Conservation (phyloP, 83 land plant genomes). For the Isoetes engelmannii region DNA sequence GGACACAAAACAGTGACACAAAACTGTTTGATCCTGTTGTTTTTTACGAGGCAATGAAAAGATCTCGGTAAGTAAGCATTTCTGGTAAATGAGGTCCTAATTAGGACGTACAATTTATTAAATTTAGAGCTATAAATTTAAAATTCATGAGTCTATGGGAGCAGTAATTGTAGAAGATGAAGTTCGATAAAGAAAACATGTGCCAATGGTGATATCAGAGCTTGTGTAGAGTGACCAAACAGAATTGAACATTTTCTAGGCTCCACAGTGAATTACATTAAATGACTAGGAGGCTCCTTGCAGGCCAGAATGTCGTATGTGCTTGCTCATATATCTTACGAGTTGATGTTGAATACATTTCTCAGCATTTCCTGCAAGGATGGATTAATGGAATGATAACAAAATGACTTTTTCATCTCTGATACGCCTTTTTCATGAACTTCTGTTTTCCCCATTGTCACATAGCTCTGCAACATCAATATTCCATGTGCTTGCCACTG, state of each 20-base stretch:
- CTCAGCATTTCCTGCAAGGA: too few relatives aligned
- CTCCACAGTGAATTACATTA: too few relatives aligned
- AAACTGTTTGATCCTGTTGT: constrained; percentile 26
- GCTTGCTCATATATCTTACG: too few relatives aligned
- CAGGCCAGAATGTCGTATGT: too few relatives aligned
- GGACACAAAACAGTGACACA: not conserved
- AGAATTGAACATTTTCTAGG: too few relatives aligned
- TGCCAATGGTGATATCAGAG: not conserved
- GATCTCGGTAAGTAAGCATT: constrained; percentile 15
- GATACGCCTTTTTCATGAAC: too few relatives aligned
- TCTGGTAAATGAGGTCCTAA: not conserved
- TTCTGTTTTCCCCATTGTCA: not conserved
- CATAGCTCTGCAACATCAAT: not conserved
- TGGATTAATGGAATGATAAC: too few relatives aligned
- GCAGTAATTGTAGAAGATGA: not conserved
- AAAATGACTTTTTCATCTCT: too few relatives aligned
- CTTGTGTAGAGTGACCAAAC: not conserved
- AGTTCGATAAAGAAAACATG: not conserved
- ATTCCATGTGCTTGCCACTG: constrained; percentile 42
- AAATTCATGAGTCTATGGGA: not conserved
- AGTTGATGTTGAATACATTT: too few relatives aligned
- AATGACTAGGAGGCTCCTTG: too few relatives aligned
- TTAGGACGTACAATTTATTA: not conserved
- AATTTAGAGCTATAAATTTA: not conserved
- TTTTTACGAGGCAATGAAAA: constrained; percentile 29